Conservation (phyloP, 1,284 basidiomycete species). For the Leccinum pallidistipes region DNA sequence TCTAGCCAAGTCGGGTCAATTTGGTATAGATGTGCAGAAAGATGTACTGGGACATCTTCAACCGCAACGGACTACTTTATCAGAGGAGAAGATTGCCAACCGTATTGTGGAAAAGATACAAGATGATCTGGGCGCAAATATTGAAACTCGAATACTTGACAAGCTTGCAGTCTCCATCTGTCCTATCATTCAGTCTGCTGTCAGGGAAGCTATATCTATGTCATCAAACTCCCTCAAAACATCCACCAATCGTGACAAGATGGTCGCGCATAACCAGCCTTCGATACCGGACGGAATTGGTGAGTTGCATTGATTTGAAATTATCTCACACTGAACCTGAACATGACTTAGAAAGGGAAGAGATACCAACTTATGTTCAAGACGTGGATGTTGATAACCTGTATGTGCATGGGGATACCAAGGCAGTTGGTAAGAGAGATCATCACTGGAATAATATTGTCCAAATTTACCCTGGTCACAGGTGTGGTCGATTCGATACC, state of each 20-base stretch:
- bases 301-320: too few relatives aligned
- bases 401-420: too few relatives aligned
- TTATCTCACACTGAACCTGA: too few relatives aligned
- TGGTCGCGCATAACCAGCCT: background rate
- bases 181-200: background rate
- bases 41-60: background rate
- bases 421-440: too few relatives aligned
- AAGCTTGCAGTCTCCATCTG: background rate
- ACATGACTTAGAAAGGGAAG: too few relatives aligned
- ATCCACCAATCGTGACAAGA: background rate
- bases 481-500: too few relatives aligned
- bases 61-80: background rate
- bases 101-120: background rate
- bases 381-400: too few relatives aligned
- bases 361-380: too few relatives aligned
- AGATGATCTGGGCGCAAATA: background rate
- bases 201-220: background rate
- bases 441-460: too few relatives aligned
- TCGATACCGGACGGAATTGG: background rate
- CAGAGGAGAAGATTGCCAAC: background rate
- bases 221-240: background rate
- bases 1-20: background rate
- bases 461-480: too few relatives aligned
- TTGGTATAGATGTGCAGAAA: background rate
- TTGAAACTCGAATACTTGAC: background rate